Conservation (phyloP, 257 asterid species). For the Solanum virginianum region DNA sequence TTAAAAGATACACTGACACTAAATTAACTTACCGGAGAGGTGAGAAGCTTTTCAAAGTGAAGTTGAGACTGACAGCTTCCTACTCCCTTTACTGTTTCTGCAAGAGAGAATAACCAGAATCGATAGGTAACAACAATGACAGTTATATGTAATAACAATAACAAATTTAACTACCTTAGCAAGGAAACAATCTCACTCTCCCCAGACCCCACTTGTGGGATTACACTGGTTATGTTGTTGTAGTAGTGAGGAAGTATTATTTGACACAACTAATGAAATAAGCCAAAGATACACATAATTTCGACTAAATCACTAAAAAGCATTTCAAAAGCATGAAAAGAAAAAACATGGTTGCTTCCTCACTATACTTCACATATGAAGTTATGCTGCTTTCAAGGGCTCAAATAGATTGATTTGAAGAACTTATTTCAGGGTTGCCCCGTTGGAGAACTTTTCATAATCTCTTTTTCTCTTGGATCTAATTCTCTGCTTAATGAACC, state of each 20-base stretch:
- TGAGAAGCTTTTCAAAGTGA: slow-evolving; percentile 26
- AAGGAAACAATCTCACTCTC: not conserved
- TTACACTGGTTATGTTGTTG: not conserved
- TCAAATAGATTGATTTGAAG: too few species aligned
- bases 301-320: not conserved
- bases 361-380: not conserved
- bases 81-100: slow-evolving; percentile 29
- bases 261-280: not conserved
- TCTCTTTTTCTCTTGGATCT: too few species aligned
- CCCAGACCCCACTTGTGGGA: not conserved
- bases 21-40: slow-evolving; percentile 32
- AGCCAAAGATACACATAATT: not conserved
- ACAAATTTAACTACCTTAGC: not conserved
- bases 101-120: slow-evolving; percentile 4
- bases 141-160: not conserved
- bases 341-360: not conserved
- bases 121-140: not conserved
- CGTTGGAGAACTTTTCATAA: too few species aligned
- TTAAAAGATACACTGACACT: not conserved
- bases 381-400: not conserved
- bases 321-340: not conserved
- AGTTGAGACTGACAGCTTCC: slow-evolving; percentile 22
- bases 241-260: not conserved
- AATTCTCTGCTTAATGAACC: too few species aligned
- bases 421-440: too few species aligned